phyloP scores from a whole-genome alignment of 495 filamentous ascomycete species.

The Talaromyces liani region DNA sequence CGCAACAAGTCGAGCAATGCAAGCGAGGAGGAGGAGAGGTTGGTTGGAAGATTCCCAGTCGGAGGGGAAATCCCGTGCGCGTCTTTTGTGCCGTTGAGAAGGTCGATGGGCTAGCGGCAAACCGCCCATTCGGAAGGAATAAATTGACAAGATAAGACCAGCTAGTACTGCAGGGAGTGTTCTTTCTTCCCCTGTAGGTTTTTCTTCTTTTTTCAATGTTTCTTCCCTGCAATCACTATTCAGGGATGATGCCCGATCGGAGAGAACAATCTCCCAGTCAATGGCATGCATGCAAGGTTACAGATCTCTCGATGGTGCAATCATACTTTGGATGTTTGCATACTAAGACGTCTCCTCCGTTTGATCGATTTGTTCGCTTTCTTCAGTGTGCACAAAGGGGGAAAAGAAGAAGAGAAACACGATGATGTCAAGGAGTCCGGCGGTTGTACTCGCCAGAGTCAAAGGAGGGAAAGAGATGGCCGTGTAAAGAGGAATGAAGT shows the following conservation, averaged over 20 bases:
- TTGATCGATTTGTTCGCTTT: not conserved
- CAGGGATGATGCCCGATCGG: not conserved
- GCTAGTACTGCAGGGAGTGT: not conserved
- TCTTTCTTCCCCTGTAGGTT: not conserved
- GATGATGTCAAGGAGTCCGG: not conserved
- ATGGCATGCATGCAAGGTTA: not conserved
- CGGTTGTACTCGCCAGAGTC: not conserved
- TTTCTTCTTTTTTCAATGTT: not conserved
- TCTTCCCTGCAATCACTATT: not conserved
- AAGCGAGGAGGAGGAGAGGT: not conserved
- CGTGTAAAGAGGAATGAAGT: not conserved
- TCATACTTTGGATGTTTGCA: not conserved
- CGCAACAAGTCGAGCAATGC: not conserved
- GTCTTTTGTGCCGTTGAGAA: not conserved
- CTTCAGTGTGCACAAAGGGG: not conserved
- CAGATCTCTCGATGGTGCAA: not conserved
- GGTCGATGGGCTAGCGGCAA: not conserved
- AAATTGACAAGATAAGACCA: conserved; percentile 1
- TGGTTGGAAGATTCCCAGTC: not conserved
- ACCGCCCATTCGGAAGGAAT: conserved; percentile 2
- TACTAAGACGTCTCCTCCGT: not conserved
- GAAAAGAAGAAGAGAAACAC: not conserved
- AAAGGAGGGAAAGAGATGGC: not conserved
- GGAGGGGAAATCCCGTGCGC: conserved; percentile 1
- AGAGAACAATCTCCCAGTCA: not conserved